phyloP scores from a whole-genome alignment of 228 moss, liverwort and hornwort genomes.

The Sphagnum fallax region DNA sequence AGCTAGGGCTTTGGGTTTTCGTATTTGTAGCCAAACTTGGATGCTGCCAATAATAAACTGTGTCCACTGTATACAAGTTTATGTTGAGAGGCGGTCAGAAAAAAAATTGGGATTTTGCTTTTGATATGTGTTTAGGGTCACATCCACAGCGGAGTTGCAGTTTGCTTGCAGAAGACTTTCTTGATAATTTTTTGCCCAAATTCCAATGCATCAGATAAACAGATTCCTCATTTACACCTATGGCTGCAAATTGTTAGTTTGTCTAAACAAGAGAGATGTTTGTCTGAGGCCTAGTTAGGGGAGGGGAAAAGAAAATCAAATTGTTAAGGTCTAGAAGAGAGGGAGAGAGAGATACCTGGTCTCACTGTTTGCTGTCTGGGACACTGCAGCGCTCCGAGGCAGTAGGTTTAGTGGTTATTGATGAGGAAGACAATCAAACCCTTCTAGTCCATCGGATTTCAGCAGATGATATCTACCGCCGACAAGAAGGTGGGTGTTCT shows the following conservation, averaged over 20 bases:
- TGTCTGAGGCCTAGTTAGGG: background rate
- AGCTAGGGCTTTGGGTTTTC: too few species aligned
- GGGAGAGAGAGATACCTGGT: background rate
- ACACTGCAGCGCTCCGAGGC: slow-evolving; percentile 47
- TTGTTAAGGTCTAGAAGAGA: background rate
- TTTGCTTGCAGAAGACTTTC: too few species aligned
- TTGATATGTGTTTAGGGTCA: too few species aligned
- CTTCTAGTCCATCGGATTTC: slow-evolving; percentile 50
- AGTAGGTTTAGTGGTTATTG: slow-evolving; percentile 52
- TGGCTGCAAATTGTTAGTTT: background rate
- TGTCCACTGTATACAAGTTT: too few species aligned
- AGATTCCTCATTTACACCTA: too few species aligned
- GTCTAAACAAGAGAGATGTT: background rate
- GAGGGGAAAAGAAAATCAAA: background rate
- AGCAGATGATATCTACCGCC: slow-evolving; percentile 50
- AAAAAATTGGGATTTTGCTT: too few species aligned
- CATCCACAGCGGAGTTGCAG: too few species aligned
- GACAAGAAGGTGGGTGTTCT: slow-evolving; percentile 36
- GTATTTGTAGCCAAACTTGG: too few species aligned
- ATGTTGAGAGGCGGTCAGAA: too few species aligned
- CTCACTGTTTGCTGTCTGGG: slow-evolving; percentile 10
- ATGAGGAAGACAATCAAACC: slow-evolving; percentile 53
- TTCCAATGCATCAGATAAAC: too few species aligned
- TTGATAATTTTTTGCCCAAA: too few species aligned
- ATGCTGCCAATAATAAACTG: too few species aligned